A percentile compares a stretch with the other conserved stretches of the same genome.
phyloP scores from a whole-genome alignment of 306 rosid genomes.

The Luffa aegyptiaca region DNA sequence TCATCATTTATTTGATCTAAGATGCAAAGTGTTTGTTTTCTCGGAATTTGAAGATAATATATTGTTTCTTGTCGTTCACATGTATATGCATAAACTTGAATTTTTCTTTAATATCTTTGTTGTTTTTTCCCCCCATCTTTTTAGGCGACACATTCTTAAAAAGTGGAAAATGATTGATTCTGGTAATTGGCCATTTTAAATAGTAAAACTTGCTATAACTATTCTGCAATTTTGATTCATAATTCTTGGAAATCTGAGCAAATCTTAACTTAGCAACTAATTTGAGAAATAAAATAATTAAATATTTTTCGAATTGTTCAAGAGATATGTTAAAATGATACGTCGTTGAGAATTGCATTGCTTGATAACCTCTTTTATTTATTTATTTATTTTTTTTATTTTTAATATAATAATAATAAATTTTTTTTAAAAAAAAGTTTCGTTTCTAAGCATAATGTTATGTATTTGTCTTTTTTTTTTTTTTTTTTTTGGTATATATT shows the following conservation, averaged over 20 bases:
- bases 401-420: background rate
- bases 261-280: background rate
- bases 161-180: background rate
- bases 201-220: background rate
- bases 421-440: too few relatives aligned
- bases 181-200: background rate
- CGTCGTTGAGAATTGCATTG: too few relatives aligned
- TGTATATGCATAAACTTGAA: background rate
- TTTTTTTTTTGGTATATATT: too few relatives aligned
- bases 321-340: too few relatives aligned
- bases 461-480: too few relatives aligned
- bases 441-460: too few relatives aligned
- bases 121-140: background rate
- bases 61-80: background rate
- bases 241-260: background rate
- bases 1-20: constrained; percentile 12
- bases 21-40: constrained; percentile 10
- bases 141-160: background rate
- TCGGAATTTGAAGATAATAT: constrained; percentile 14
- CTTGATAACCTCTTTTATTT: background rate
- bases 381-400: background rate
- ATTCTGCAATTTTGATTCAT: background rate
- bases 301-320: background rate
- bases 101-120: background rate
- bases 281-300: background rate